A percentile compares a stretch with the other conserved stretches of the same genome.
Conservation (phyloP, 352 stramenopile species). For the Globisporangium cylindrosporum region DNA sequence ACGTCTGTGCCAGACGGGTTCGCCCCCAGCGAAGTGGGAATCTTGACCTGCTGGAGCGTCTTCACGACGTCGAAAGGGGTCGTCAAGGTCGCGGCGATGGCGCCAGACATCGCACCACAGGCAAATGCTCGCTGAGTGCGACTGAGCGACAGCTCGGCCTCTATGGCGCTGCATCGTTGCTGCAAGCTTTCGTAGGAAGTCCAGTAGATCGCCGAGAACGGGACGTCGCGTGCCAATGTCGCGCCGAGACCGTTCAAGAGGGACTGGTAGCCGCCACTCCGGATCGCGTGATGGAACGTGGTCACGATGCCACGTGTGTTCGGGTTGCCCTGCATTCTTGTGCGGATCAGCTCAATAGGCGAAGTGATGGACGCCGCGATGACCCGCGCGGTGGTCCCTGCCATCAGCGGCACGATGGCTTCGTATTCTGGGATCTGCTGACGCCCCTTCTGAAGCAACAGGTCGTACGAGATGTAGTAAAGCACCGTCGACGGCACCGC, state of each 20-base stretch:
- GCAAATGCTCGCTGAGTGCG: slow-evolving; percentile 77
- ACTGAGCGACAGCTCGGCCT: slow-evolving; percentile 28
- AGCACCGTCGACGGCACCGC: slow-evolving; percentile 92
- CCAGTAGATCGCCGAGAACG: slow-evolving; percentile 96
- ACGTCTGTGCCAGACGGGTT: slow-evolving; percentile 35
- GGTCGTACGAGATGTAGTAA: slow-evolving; percentile 95
- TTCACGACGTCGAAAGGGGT: slow-evolving; percentile 97
- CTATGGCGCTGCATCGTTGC: slow-evolving; percentile 17
- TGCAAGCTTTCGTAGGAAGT: slow-evolving; percentile 86
- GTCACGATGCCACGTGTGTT: slow-evolving; percentile 25
- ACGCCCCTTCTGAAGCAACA: slow-evolving; percentile 55
- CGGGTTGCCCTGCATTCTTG: slow-evolving; percentile 70
- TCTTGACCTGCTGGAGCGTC: slow-evolving; percentile 85
- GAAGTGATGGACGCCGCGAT: slow-evolving; percentile 78
- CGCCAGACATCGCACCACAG: slow-evolving; percentile 81
- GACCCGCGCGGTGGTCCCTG: slow-evolving; percentile 62
- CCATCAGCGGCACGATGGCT: slow-evolving; percentile 54
- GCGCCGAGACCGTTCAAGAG: slow-evolving; percentile 87
- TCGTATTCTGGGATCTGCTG: slow-evolving; percentile 33
- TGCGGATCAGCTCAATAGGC: slow-evolving; percentile 88
- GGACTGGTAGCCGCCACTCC: slow-evolving; percentile 64
- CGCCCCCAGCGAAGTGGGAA: slow-evolving; percentile 25
- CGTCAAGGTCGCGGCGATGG: slow-evolving; percentile 87
- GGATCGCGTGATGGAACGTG: slow-evolving; percentile 60
- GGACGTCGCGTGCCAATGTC: slow-evolving; percentile 93